These are phyloP conservation scores for Vanrija sp. DNA, from an alignment of 1,284 basidiomycete genomes.

Conservation along the genomic window DNA sequence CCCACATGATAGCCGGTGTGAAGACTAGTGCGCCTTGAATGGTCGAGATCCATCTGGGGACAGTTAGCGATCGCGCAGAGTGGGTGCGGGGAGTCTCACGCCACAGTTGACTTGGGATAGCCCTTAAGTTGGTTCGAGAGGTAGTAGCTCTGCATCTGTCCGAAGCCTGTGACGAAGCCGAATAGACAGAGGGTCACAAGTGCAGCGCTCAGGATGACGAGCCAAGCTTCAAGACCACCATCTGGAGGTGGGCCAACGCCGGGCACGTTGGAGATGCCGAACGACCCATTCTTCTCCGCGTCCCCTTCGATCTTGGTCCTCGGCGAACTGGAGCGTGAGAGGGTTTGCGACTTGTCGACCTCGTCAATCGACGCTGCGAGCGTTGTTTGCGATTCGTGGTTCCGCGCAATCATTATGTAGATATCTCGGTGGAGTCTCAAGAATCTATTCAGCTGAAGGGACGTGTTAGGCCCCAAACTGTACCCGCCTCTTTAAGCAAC, in stretches of 20 bases:
- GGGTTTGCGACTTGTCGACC: too few species aligned
- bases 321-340: too few species aligned
- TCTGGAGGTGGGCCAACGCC: constrained; percentile 41
- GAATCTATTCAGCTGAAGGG: too few species aligned
- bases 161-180: constrained; percentile 43
- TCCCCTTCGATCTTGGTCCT: too few species aligned
- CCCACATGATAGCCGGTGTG: constrained; percentile 31
- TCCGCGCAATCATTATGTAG: too few species aligned
- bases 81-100: constrained; percentile 23
- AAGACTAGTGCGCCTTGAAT: constrained; percentile 37
- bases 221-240: constrained; percentile 44
- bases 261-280: too few species aligned
- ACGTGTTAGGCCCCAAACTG: too few species aligned
- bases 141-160: constrained; percentile 41
- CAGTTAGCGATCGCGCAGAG: neutral
- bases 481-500: too few species aligned
- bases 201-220: constrained; percentile 32
- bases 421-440: too few species aligned
- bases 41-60: constrained; percentile 38
- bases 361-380: too few species aligned
- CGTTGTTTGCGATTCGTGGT: too few species aligned
- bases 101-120: constrained; percentile 34
- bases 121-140: constrained; percentile 31
- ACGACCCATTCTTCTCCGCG: too few species aligned
- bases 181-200: constrained; percentile 43